Conservation (phyloP, 139 green algal genomes). For the Trebouxia sp. region DNA sequence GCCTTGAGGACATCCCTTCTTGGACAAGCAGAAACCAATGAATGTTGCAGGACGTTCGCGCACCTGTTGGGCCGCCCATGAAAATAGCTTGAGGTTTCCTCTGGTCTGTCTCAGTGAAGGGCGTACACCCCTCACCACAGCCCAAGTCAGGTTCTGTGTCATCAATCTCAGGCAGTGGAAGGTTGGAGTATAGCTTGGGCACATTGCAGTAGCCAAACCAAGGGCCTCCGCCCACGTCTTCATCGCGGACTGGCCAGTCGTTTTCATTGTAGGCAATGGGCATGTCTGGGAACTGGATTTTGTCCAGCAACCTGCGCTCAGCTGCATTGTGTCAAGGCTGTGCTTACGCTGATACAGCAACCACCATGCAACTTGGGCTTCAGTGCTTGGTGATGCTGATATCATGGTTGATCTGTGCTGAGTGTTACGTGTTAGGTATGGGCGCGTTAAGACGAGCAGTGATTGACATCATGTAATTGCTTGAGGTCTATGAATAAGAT, state of each 20-base stretch:
- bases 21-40: no score
- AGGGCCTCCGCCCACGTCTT: not conserved
- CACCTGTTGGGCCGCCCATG: not conserved
- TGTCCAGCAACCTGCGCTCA: not conserved
- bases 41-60: no score
- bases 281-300: slow-evolving; percentile 2
- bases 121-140: not conserved
- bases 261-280: not conserved
- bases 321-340: not conserved
- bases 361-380: no score
- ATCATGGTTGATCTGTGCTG: no score
- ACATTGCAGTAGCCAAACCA: slow-evolving; percentile 17
- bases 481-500: no score
- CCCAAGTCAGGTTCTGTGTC: not conserved
- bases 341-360: no score
- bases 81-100: not conserved
- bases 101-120: slow-evolving; percentile 9
- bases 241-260: not conserved
- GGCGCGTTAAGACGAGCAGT: no score
- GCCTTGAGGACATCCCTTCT: no score
- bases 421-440: no score
- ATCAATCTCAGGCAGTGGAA: not conserved
- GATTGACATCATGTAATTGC: no score
- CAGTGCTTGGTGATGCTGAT: no score
- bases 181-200: not conserved